Base-by-base conservation (phyloP, 768 basidiomycete genomes). In the Daedalea quercina region DNA sequence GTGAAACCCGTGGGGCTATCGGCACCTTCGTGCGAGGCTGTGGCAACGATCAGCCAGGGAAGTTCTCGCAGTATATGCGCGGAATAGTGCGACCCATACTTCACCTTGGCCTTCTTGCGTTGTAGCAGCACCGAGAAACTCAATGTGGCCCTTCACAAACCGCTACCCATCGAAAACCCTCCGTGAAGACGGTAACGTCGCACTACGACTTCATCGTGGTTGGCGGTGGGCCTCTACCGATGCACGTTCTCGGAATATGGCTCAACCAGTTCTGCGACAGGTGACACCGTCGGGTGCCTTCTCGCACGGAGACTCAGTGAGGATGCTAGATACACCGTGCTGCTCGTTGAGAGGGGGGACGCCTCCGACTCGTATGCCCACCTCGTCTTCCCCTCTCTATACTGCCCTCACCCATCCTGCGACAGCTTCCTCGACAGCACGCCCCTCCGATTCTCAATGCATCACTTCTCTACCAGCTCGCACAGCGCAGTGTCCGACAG, bases 221-320 rank as follows among this genome's bases (percentile, higher is more conserved):
- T 9, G 48, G 48, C 7, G 35, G 48, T 50, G 19, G 9, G 46
- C n/a, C 25, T 9, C n/a, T 31, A 11, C 6, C 4, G 6, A 31
- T 11, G 28, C 37, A 6, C 37, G 3, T 40, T 15, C 19, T 40
- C 37, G 4, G 15, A 15, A 15, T 15, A 6, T 40, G 6, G 51
- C 44, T 58, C 2, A 54, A 20, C 4, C 23, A 25, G 11, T 20
- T 7, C 44, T 17, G 17, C n/a, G 46, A 44, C 60, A 54, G 72
- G 71, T 46, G 71, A 71, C 9, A 63, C 70, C n/a, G 68, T 65
- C 13, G 71, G 73, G 13, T 60, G 71, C 40, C 68, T 69, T 3
- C 59, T 73, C 12, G 73, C 72, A 13, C 62, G 60, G 20, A 61
- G 73, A 17, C 60, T 74, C 34, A 60, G 63, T 2, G 70, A 72